Evolutionary conservation across 2,329 filamentous ascomycete species (phyloP).

Genomic region (Aureobasidium sp.): DNA sequence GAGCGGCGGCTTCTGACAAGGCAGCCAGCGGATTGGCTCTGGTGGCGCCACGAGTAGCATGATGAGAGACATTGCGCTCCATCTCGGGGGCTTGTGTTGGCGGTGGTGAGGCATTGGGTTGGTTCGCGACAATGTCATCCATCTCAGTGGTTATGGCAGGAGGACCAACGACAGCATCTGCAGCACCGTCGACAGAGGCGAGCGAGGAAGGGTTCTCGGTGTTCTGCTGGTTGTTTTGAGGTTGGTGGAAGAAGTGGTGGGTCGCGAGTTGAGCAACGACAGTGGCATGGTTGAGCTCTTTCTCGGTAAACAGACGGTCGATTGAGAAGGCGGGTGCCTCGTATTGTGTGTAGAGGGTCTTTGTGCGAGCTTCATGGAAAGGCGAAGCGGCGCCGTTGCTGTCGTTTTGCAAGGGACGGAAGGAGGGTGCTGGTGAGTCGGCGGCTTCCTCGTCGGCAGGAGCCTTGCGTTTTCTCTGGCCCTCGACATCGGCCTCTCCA

Average conservation of each 20-base stretch:
- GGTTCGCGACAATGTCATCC: conserved; percentile 19
- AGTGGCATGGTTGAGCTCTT: conserved; percentile 56
- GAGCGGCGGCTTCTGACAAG: conserved; percentile 43
- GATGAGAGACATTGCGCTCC: conserved; percentile 52
- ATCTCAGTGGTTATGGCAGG: conserved; percentile 20
- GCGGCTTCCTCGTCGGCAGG: conserved; percentile 48
- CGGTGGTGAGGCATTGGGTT: conserved; percentile 22
- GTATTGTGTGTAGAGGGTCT: conserved; percentile 48
- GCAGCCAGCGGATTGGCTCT: conserved; percentile 43
- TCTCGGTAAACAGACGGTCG: conserved; percentile 59
- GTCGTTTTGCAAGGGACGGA: conserved; percentile 35
- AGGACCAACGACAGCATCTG: conserved; percentile 20
- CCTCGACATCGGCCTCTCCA: conserved; percentile 28
- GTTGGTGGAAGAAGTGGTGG: conserved; percentile 51
- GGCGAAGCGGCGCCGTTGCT: conserved; percentile 42
- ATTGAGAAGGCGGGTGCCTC: conserved; percentile 54
- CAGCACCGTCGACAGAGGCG: conserved; percentile 25
- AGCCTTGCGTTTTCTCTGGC: conserved; percentile 53
- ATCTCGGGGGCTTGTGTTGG: conserved; percentile 41
- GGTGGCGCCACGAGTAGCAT: conserved; percentile 45
- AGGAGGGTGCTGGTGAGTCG: conserved; percentile 50
- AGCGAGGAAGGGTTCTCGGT: conserved; percentile 23
- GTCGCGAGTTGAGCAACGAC: conserved; percentile 55
- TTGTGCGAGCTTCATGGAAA: conserved; percentile 47
- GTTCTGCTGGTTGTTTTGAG: conserved; percentile 17